phyloP scores from a whole-genome alignment of 2,329 filamentous ascomycete genomes.

The Aureobasidium sp. region DNA sequence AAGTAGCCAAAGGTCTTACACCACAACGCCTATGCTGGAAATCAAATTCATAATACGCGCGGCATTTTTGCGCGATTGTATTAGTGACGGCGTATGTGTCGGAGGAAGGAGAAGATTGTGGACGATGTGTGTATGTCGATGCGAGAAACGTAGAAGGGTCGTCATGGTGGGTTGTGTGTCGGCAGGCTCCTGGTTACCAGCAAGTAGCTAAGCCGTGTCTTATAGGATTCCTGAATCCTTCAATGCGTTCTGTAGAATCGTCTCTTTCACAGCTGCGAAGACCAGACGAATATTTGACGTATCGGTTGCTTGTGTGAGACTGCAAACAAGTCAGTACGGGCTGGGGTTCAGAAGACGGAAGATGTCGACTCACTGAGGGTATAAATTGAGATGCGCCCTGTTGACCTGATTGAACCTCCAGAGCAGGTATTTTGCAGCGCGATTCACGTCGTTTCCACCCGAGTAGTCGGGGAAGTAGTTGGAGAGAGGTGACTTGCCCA shows the following conservation, averaged over 20 bases:
- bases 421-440: constrained; percentile 91
- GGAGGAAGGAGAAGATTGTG: neutral
- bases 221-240: constrained; percentile 92
- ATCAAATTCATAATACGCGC: constrained; percentile 11
- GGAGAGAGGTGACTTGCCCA: constrained; percentile 76
- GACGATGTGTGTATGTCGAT: constrained; percentile 3
- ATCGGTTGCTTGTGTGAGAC: constrained; percentile 95
- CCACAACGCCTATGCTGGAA: constrained; percentile 15
- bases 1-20: constrained; percentile 8
- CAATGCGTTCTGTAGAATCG: constrained; percentile 93
- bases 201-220: constrained; percentile 1
- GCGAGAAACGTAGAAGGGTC: constrained; percentile 10
- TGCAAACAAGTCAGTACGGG: constrained; percentile 34
- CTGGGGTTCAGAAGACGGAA: neutral
- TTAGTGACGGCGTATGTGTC: constrained; percentile 12
- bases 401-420: constrained; percentile 99
- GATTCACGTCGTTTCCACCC: constrained; percentile 93
- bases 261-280: constrained; percentile 97
- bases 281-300: constrained; percentile 97
- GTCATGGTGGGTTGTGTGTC: constrained; percentile 17
- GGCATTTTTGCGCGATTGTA: constrained; percentile 8
- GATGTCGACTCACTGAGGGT: constrained; percentile 82
- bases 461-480: constrained; percentile 99
- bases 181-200: constrained; percentile 67
- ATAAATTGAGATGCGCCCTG: constrained; percentile 86